Conservation (phyloP, 768 basidiomycete genomes). For the Boletus speciosus region DNA sequence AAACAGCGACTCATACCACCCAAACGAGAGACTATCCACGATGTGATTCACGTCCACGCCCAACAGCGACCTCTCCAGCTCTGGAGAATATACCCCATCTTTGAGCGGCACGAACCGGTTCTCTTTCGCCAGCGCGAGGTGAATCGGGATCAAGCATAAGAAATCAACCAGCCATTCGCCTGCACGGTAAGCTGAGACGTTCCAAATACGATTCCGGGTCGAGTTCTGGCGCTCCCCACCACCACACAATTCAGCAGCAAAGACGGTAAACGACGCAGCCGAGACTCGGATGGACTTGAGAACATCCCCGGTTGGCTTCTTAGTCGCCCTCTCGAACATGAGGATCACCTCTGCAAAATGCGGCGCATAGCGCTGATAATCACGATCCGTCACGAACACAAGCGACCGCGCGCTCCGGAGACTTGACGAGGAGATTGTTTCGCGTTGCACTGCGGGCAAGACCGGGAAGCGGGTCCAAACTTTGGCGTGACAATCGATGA, state of each 20-base stretch:
- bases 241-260: constrained; percentile 17
- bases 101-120: constrained; percentile 61
- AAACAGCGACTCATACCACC: constrained; percentile 65
- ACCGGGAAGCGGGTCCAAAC: constrained; percentile 64
- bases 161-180: constrained; percentile 65
- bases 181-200: constrained; percentile 38
- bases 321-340: constrained; percentile 46
- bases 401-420: constrained; percentile 35
- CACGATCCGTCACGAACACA: constrained; percentile 41
- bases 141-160: constrained; percentile 61
- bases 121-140: constrained; percentile 55
- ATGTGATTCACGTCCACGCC: constrained; percentile 59
- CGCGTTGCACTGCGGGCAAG: constrained; percentile 47
- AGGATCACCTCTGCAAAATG: constrained; percentile 47
- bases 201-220: constrained; percentile 15
- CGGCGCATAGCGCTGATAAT: constrained; percentile 33
- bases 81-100: constrained; percentile 50
- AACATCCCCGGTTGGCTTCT: constrained; percentile 49
- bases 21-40: constrained; percentile 52
- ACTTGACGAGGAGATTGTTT: constrained; percentile 37
- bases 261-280: constrained; percentile 28
- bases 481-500: constrained; percentile 53
- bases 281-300: constrained; percentile 39
- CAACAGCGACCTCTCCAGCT: constrained; percentile 46
- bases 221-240: background rate